These are phyloP conservation scores for Botrytis deweyae DNA, from an alignment of 2,329 filamentous ascomycete species.

Conservation along the genomic window DNA sequence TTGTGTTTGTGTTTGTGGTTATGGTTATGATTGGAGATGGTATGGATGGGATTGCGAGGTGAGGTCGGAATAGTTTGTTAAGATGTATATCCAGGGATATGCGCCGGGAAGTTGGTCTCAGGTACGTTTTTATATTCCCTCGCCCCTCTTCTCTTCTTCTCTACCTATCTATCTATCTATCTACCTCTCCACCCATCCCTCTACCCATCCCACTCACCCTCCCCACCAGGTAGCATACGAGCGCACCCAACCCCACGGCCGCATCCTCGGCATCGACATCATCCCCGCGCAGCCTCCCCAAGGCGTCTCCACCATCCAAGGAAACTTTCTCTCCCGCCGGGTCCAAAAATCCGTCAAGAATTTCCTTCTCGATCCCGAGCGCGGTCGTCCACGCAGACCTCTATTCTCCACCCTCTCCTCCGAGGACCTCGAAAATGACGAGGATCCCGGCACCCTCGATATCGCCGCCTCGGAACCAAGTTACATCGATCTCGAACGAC, in stretches of 20 bases:
- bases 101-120: slow-evolving; percentile 74
- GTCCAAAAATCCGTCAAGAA: slow-evolving; percentile 76
- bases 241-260: slow-evolving; percentile 71
- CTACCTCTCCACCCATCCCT: neutral
- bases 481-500: slow-evolving; percentile 66
- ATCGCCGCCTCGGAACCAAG: slow-evolving; percentile 41
- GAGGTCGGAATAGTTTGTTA: slow-evolving; percentile 14
- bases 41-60: neutral
- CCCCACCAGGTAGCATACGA: slow-evolving; percentile 72
- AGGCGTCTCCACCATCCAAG: slow-evolving; percentile 92
- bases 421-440: neutral
- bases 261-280: slow-evolving; percentile 88
- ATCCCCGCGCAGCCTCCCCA: slow-evolving; percentile 88
- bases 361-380: slow-evolving; percentile 66
- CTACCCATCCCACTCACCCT: slow-evolving; percentile 8
- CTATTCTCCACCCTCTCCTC: slow-evolving; percentile 18
- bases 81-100: slow-evolving; percentile 57
- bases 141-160: neutral
- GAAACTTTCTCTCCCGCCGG: slow-evolving; percentile 76
- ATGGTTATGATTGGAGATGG: neutral
- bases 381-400: slow-evolving; percentile 50
- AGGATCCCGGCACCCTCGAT: neutral
- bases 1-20: too few species aligned
- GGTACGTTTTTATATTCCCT: slow-evolving; percentile 41
- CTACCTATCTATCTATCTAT: neutral